Percentiles rank a stretch among this genome's conserved stretches.
phyloP scores from a whole-genome alignment of 371 early-diverging fungal genomes.

The Mortierella sp. region DNA sequence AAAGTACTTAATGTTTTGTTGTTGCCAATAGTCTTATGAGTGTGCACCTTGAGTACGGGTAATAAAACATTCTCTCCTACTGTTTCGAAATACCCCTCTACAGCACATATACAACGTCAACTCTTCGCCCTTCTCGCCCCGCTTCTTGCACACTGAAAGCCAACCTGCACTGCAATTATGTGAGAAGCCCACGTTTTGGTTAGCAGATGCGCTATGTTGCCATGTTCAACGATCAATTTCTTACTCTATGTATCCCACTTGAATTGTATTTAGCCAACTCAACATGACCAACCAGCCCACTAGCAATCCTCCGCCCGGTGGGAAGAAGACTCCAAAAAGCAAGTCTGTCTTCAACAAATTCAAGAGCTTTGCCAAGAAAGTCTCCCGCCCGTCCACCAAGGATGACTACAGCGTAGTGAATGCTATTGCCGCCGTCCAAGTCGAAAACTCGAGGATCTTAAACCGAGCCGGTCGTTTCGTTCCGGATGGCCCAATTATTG shows the following conservation, averaged over 20 bases:
- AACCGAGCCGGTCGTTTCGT: background rate
- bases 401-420: background rate
- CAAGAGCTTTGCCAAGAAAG: background rate
- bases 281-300: background rate
- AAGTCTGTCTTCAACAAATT: background rate
- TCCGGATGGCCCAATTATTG: background rate
- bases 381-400: background rate
- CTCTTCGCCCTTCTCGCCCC: background rate
- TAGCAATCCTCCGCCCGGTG: background rate
- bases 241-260: background rate
- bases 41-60: background rate
- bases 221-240: background rate
- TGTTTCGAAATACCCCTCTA: background rate
- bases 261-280: background rate
- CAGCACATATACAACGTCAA: background rate
- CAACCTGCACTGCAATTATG: no score
- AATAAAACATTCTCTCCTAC: background rate
- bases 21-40: background rate
- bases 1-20: background rate
- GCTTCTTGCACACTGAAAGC: no score
- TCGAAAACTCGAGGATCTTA: background rate
- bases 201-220: background rate
- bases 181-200: background rate
- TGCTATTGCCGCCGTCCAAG: conserved; percentile 3
- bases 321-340: background rate